Percentiles rank a stretch among this genome's conserved stretches.
Evolutionary conservation across 257 asterid species (phyloP).

Genomic region (Fraxinus cuspidata): DNA sequence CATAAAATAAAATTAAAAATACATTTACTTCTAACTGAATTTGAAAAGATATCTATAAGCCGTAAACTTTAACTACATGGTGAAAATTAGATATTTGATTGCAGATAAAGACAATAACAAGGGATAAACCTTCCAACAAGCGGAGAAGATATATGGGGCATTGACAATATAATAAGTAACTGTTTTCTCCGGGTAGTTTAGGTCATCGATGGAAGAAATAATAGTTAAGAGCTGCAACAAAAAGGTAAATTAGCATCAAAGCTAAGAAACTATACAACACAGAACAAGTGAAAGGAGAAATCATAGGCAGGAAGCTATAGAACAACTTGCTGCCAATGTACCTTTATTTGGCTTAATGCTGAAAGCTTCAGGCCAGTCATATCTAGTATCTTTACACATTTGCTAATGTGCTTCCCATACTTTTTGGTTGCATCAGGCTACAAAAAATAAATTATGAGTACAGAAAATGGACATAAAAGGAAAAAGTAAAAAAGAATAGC

Average conservation of each 20-base stretch:
- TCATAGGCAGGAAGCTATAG: slow-evolving; percentile 7
- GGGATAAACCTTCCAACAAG: slow-evolving; percentile 76
- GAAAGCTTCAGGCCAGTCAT: slow-evolving; percentile 80
- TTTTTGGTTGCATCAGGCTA: slow-evolving; percentile 64
- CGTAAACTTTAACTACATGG: not conserved
- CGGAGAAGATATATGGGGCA: slow-evolving; percentile 67
- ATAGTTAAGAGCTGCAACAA: slow-evolving; percentile 58
- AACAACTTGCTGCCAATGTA: slow-evolving; percentile 26
- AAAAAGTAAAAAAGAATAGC: slow-evolving; percentile 8
- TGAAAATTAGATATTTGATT: slow-evolving; percentile 11
- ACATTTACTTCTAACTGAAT: not conserved
- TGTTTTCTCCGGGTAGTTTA: slow-evolving; percentile 77
- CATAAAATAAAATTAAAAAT: not conserved
- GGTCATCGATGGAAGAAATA: slow-evolving; percentile 71
- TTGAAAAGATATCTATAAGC: not conserved
- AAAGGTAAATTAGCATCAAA: slow-evolving; percentile 6
- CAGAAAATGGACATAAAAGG: slow-evolving; percentile 1
- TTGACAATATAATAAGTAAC: slow-evolving; percentile 72
- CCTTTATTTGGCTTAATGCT: slow-evolving; percentile 67
- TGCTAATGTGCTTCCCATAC: slow-evolving; percentile 53
- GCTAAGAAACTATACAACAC: not conserved
- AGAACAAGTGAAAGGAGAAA: slow-evolving; percentile 1
- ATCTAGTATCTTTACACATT: slow-evolving; percentile 64
- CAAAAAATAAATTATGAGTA: slow-evolving; percentile 21
- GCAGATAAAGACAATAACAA: not conserved